Evolutionary conservation across 257 asterid species (phyloP).

Genomic region (Perilla frutescens): DNA sequence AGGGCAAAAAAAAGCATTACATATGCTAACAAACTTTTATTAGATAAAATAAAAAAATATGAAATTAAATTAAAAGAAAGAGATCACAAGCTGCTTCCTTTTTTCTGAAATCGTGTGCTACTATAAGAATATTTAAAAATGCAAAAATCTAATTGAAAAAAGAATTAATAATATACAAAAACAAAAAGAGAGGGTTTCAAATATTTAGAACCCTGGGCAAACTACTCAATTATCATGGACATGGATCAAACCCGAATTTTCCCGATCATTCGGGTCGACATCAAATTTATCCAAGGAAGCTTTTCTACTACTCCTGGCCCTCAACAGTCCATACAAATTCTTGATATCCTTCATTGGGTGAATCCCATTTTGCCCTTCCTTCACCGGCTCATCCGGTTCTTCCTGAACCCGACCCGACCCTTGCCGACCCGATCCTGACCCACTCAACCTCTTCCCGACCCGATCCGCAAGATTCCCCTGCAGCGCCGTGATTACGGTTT

Average conservation of each 20-base stretch:
- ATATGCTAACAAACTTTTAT: background rate
- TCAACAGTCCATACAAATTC: slow-evolving; percentile 72
- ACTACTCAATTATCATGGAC: slow-evolving; percentile 24
- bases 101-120: background rate
- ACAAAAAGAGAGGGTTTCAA: background rate
- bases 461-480: slow-evolving; percentile 55
- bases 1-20: no score
- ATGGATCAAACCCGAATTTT: slow-evolving; percentile 40
- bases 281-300: slow-evolving; percentile 57
- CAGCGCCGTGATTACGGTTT: slow-evolving; percentile 76
- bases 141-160: slow-evolving; percentile 1
- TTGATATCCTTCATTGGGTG: slow-evolving; percentile 67
- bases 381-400: slow-evolving; percentile 53
- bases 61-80: slow-evolving; percentile 6
- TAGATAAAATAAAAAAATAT: background rate
- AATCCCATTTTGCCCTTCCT: slow-evolving; percentile 50
- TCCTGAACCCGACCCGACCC: slow-evolving; percentile 51
- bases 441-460: slow-evolving; percentile 51
- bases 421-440: slow-evolving; percentile 52
- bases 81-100: background rate
- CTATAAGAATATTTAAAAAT: background rate
- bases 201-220: background rate
- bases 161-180: slow-evolving; percentile 23
- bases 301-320: slow-evolving; percentile 64
- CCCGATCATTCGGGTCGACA: slow-evolving; percentile 53